Evolutionary conservation across 805 yeast species (phyloP).

Genomic region (Cyberlindnera mrakii): DNA sequence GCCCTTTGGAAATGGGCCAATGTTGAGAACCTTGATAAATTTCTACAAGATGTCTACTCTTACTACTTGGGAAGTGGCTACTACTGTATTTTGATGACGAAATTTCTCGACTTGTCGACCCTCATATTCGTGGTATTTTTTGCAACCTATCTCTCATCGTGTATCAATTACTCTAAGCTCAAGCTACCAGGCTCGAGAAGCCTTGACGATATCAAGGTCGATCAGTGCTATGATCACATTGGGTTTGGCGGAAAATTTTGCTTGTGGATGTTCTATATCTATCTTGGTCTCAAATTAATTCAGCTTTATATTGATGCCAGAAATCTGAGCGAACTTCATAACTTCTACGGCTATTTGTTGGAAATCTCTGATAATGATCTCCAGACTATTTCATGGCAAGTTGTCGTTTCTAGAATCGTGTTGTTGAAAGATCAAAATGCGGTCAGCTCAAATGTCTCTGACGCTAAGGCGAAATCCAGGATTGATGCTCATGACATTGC

Average conservation of each 20-base stretch:
- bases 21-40: conserved; percentile 83
- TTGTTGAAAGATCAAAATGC: conserved; percentile 76
- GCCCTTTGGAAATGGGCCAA: conserved; percentile 97
- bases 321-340: conserved; percentile 65
- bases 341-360: conserved; percentile 69
- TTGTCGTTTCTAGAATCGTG: conserved; percentile 72
- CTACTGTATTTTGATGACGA: conserved; percentile 64
- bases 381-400: conserved; percentile 91
- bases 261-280: conserved; percentile 53
- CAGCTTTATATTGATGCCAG: conserved; percentile 59
- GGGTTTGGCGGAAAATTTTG: conserved; percentile 50
- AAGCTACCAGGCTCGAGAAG: conserved; percentile 23
- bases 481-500: conserved; percentile 93
- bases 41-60: conserved; percentile 73
- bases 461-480: conserved; percentile 63
- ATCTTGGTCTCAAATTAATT: conserved; percentile 44
- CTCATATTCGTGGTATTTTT: conserved; percentile 75
- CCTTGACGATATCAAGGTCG: conserved; percentile 28
- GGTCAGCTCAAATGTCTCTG: conserved; percentile 39
- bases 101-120: conserved; percentile 62
- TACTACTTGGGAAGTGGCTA: conserved; percentile 86
- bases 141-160: conserved; percentile 72
- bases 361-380: conserved; percentile 74
- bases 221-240: conserved; percentile 37
- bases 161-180: conserved; percentile 61